These are phyloP conservation scores for Peterozyma toletana DNA, from an alignment of 805 yeast genomes.

Conservation along the genomic window DNA sequence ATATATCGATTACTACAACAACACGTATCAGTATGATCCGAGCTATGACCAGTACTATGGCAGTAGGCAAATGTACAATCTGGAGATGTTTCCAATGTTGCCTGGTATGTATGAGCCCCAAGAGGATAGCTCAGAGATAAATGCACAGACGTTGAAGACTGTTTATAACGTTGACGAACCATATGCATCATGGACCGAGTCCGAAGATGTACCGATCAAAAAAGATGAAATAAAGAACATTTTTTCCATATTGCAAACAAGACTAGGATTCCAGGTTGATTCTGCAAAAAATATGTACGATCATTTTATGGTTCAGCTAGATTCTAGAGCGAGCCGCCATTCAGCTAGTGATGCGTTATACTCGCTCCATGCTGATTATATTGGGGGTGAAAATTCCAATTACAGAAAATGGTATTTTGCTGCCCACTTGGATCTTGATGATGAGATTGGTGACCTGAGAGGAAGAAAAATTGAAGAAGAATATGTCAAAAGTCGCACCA, in stretches of 20 bases:
- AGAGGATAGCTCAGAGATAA: too few relatives aligned
- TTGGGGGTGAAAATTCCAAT: constrained; percentile 85
- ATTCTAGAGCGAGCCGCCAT: constrained; percentile 81
- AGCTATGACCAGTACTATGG: too few relatives aligned
- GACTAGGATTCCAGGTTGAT: constrained; percentile 82
- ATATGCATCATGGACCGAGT: constrained; percentile 53
- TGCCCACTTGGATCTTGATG: constrained; percentile 73
- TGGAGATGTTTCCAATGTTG: too few relatives aligned
- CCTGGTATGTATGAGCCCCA: too few relatives aligned
- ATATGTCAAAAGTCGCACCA: constrained; percentile 31
- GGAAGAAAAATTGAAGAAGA: constrained; percentile 43
- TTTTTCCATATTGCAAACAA: constrained; percentile 47
- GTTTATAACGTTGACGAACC: constrained; percentile 24
- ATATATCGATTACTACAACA: too few relatives aligned
- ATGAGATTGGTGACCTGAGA: constrained; percentile 48
- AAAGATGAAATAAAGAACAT: constrained; percentile 54
- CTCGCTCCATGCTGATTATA: constrained; percentile 81
- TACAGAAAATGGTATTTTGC: constrained; percentile 91
- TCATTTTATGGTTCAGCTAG: constrained; percentile 71
- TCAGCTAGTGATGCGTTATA: constrained; percentile 63
- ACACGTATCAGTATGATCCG: too few relatives aligned
- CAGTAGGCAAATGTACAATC: too few relatives aligned
- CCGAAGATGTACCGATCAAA: constrained; percentile 66
- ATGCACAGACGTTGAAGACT: too few relatives aligned
- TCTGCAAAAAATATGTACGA: constrained; percentile 76